Evolutionary conservation across 352 stramenopile species (phyloP).

Genomic region (Phytophthora chlamydospora): DNA sequence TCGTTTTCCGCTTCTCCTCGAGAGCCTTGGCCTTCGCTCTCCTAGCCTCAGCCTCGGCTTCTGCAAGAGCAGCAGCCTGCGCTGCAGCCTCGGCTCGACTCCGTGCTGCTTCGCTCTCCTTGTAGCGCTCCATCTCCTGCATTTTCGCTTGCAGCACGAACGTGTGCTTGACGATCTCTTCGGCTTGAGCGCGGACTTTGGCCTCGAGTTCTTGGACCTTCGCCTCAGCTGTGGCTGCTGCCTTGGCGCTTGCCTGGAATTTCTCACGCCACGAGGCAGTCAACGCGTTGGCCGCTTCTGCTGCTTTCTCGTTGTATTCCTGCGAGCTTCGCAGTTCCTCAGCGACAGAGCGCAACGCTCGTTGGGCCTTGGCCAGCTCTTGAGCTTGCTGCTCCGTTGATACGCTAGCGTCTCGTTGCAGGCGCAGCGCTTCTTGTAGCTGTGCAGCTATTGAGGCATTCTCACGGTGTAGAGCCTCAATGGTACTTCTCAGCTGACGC

Average conservation of each 20-base stretch:
- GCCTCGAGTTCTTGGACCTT: slow-evolving; percentile 51
- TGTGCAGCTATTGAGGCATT: slow-evolving; percentile 63
- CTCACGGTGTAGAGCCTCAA: slow-evolving; percentile 66
- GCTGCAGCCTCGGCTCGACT: slow-evolving; percentile 39
- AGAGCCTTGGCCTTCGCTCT: slow-evolving; percentile 30
- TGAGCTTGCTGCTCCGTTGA: slow-evolving; percentile 60
- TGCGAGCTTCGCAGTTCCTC: slow-evolving; percentile 50
- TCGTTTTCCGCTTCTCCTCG: slow-evolving; percentile 38
- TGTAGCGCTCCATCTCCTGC: slow-evolving; percentile 59
- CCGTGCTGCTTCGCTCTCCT: slow-evolving; percentile 53
- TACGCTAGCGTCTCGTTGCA: slow-evolving; percentile 51
- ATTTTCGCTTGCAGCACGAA: slow-evolving; percentile 61
- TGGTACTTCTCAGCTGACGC: slow-evolving; percentile 52
- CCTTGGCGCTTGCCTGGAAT: slow-evolving; percentile 49
- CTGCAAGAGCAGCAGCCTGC: slow-evolving; percentile 37
- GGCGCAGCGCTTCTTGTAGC: slow-evolving; percentile 58
- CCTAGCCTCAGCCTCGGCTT: slow-evolving; percentile 33
- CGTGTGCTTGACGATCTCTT: slow-evolving; percentile 70
- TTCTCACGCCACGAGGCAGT: slow-evolving; percentile 60
- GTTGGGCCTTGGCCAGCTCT: slow-evolving; percentile 60
- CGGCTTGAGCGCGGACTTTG: slow-evolving; percentile 43
- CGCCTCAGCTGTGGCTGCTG: slow-evolving; percentile 35
- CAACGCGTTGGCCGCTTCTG: slow-evolving; percentile 51
- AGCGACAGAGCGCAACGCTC: slow-evolving; percentile 41
- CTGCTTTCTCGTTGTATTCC: slow-evolving; percentile 50